A percentile compares a stretch with the other conserved stretches of the same genome.
Conservation (phyloP, 352 stramenopile genomes). For the Phytopythium helicoides region DNA sequence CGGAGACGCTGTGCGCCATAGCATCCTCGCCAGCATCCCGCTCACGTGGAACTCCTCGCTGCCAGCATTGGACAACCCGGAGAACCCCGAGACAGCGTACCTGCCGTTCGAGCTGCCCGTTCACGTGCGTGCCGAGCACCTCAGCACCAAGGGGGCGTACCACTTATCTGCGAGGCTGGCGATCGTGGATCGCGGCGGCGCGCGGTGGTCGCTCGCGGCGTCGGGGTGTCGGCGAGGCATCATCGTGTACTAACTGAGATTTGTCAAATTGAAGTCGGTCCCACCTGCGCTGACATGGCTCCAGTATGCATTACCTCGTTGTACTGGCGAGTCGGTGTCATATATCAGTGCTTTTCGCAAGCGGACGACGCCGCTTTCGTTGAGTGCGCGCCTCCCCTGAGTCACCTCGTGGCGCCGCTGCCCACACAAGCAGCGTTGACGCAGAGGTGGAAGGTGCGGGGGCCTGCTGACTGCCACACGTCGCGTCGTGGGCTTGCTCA, state of each 20-base stretch:
- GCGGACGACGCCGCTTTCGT: too few species aligned
- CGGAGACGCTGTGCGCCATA: constrained; percentile 15
- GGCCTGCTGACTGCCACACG: too few species aligned
- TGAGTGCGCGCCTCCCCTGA: too few species aligned
- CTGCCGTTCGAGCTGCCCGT: constrained; percentile 40
- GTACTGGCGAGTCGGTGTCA: background rate
- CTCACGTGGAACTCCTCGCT: constrained; percentile 25
- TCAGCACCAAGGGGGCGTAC: constrained; percentile 47
- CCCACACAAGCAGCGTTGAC: background rate
- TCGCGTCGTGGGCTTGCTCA: too few species aligned
- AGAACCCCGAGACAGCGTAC: constrained; percentile 15
- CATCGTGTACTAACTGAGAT: constrained; percentile 41
- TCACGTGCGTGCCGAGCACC: constrained; percentile 28
- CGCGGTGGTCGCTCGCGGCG: constrained; percentile 30
- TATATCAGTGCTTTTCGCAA: too few species aligned
- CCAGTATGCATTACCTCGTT: background rate
- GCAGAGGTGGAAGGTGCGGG: background rate
- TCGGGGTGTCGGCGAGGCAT: constrained; percentile 43
- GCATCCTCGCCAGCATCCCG: constrained; percentile 17
- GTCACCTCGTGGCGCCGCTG: background rate
- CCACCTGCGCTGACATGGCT: background rate
- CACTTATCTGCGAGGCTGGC: constrained; percentile 30
- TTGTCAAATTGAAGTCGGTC: too few species aligned
- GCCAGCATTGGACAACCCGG: constrained; percentile 1
- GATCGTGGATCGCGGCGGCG: constrained; percentile 25